These are phyloP conservation scores for Fusarium phyllophilum DNA, from an alignment of 2,329 filamentous ascomycete genomes.

Conservation along the genomic window DNA sequence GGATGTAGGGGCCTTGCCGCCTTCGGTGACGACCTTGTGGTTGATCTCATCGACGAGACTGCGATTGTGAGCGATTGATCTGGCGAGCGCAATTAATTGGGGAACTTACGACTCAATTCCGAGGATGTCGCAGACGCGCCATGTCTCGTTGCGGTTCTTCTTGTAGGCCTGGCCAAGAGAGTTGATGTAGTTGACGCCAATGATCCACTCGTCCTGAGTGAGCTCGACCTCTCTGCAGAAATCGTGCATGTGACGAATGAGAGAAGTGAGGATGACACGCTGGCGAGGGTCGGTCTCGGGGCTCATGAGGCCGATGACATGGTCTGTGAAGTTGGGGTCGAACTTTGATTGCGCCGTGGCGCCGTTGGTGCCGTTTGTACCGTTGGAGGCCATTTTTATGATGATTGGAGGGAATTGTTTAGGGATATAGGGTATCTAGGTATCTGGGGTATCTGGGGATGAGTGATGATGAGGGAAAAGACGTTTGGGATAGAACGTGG, in stretches of 20 bases:
- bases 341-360: conserved; percentile 55
- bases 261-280: conserved; percentile 68
- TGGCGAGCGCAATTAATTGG: not conserved
- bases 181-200: conserved; percentile 80
- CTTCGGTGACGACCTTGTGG: conserved; percentile 70
- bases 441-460: conserved; percentile 1
- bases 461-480: not conserved
- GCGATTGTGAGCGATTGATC: not conserved
- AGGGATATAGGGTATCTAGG: not conserved
- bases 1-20: conserved; percentile 72
- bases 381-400: conserved; percentile 34
- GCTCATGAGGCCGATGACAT: conserved; percentile 78
- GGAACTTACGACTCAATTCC: conserved; percentile 74
- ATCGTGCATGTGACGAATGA: conserved; percentile 80
- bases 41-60: conserved; percentile 62
- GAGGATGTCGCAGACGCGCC: conserved; percentile 77
- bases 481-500: not conserved
- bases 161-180: conserved; percentile 75
- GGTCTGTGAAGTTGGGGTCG: conserved; percentile 80
- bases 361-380: conserved; percentile 31
- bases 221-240: conserved; percentile 82
- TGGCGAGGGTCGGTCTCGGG: conserved; percentile 73
- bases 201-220: conserved; percentile 80
- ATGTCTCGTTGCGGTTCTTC: conserved; percentile 77
- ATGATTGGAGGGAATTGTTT: not conserved